Evolutionary conservation across 495 filamentous ascomycete genomes (phyloP), one percentile per base, ranked within the genome.

Genomic region (Hypoxylon fragiforme): DNA sequence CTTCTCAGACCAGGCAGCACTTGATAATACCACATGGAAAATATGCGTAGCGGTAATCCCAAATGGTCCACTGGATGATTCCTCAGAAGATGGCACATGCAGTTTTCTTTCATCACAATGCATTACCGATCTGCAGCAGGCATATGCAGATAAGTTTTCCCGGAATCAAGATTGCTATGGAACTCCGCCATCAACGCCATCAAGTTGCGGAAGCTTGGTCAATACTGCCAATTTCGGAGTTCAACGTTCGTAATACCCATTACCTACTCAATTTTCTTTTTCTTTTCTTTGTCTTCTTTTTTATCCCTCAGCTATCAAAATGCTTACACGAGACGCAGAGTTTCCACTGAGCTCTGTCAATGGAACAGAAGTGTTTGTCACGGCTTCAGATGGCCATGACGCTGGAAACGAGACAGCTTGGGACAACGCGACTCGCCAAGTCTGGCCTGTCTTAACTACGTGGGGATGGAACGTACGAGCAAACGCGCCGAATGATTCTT

Each of bases 1-100:
- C 4, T 62, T 65, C 22, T 28, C 45, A 7, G 47, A 56, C 45
- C 40, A 65, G 16, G 50, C 36, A 14, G 50, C 57, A 0, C 15
- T 62, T 22, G 54, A 65, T 34, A 54, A 62, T n/a, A 65, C 62
- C 0, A 65, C 62, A 28, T 65, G 62, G 62, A 62, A 65, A 40
- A 62, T 62, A 43, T 65, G 62, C 26, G 41, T 62, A 5, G 43
- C 45, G n/a, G 46, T 65, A 7, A 28, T 65, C 6, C 58, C 62
- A 2, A 51, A 62, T 34, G 57, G 49, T 0, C 54, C 62, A 0
- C 57, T 62, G 19, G 54, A 58, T 5, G 59, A 59, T 36, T 7
- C 14, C 20, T 55, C 51, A 6, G 54, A 50, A 16, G 30, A 60
- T 22, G 48, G 63, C 21, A 57, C 47, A 4, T 63, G 59, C 28